Conservation (phyloP, 805 yeast genomes). For the Ogataea pilisensis region DNA sequence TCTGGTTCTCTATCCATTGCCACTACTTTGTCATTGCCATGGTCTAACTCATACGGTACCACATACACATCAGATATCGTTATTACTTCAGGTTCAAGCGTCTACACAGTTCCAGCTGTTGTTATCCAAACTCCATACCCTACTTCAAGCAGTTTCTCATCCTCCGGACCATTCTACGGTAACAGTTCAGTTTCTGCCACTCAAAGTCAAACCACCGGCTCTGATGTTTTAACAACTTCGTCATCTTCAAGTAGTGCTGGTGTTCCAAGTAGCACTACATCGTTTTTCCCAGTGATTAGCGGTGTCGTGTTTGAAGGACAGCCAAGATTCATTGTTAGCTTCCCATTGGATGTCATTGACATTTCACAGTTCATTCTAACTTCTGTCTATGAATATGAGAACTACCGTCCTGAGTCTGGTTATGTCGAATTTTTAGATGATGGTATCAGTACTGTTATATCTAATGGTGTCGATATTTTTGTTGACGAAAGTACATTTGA, state of each 20-base stretch:
- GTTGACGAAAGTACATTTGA: background rate
- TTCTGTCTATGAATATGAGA: background rate
- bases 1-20: background rate
- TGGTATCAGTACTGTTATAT: background rate
- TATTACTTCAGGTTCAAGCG: background rate
- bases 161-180: background rate
- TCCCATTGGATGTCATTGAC: background rate
- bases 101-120: background rate
- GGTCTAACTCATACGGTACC: constrained; percentile 1
- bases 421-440: background rate
- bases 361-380: background rate
- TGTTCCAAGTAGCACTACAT: background rate
- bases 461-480: background rate
- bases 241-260: background rate
- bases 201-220: background rate
- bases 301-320: background rate
- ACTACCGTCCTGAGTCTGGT: background rate
- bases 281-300: background rate
- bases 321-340: background rate
- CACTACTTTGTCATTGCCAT: background rate
- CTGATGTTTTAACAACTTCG: background rate
- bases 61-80: background rate
- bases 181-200: background rate
- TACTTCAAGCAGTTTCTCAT: background rate
- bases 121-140: background rate